phyloP scores from a whole-genome alignment of 164 flowering plant genomes.

The Umbilicus rupestris region DNA sequence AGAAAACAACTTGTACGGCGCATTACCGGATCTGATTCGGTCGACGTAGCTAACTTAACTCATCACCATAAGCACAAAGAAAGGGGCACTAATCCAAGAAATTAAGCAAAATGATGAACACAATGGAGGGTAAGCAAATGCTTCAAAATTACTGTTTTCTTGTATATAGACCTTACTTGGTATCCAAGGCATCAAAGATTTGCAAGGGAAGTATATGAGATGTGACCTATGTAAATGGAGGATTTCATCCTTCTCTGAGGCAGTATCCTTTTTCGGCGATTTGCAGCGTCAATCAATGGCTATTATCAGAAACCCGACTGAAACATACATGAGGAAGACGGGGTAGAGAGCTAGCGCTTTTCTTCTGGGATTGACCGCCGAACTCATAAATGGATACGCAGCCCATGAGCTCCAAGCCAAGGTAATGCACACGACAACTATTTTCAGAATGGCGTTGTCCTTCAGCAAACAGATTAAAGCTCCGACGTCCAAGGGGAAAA shows the following conservation, averaged over 20 bases:
- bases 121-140: no score
- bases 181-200: no score
- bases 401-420: conserved; percentile 99
- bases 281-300: conserved; percentile 54
- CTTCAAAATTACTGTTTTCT: no score
- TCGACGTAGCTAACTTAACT: no score
- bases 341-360: conserved; percentile 98
- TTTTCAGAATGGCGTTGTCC: conserved; percentile 69
- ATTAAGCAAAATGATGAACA: no score
- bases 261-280: neutral
- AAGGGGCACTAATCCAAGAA: no score
- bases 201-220: no score
- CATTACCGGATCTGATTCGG: no score
- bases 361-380: conserved; percentile 88
- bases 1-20: no score
- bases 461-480: conserved; percentile 81
- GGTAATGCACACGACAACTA: conserved; percentile 65
- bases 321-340: conserved; percentile 90
- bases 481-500: conserved; percentile 83
- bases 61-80: no score
- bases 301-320: conserved; percentile 93
- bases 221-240: neutral
- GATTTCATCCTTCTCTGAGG: neutral
- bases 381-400: conserved; percentile 99
- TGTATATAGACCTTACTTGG: no score